Evolutionary conservation across 2,329 filamentous ascomycete species (phyloP).

Genomic region (Penicillium sp.): DNA sequence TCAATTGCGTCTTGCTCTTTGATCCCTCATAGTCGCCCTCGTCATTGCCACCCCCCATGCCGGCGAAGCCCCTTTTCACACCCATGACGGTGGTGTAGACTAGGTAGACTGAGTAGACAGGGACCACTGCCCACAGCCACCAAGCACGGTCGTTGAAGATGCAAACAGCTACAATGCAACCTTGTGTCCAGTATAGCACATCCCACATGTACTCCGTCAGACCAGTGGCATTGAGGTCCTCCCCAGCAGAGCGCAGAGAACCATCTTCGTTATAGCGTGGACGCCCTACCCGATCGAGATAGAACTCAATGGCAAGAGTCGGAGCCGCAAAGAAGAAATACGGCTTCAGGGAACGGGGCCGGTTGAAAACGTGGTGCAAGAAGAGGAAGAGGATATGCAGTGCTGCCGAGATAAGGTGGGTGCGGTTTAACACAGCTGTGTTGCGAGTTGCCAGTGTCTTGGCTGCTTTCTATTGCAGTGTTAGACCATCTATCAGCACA

Average conservation of each 20-base stretch:
- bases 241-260: constrained; percentile 71
- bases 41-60: constrained; percentile 38
- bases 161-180: constrained; percentile 66
- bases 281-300: constrained; percentile 79
- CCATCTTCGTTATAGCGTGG: constrained; percentile 67
- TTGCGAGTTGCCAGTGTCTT: constrained; percentile 74
- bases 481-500: constrained; percentile 3
- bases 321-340: constrained; percentile 74
- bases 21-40: constrained; percentile 21
- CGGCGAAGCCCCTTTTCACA: constrained; percentile 45
- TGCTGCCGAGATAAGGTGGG: constrained; percentile 70
- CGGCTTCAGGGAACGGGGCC: constrained; percentile 59
- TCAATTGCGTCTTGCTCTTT: constrained; percentile 53
- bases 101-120: constrained; percentile 49
- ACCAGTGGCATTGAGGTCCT: constrained; percentile 82
- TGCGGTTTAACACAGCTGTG: constrained; percentile 69
- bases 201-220: constrained; percentile 99
- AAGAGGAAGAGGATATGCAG: constrained; percentile 74
- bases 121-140: constrained; percentile 58
- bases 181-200: constrained; percentile 91
- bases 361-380: constrained; percentile 63
- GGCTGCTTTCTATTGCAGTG: constrained; percentile 45
- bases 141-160: constrained; percentile 78
- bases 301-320: constrained; percentile 73
- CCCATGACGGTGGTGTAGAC: constrained; percentile 48